These are phyloP conservation scores for Apiospora koreana DNA, from an alignment of 2,329 filamentous ascomycete species.

Conservation along the genomic window DNA sequence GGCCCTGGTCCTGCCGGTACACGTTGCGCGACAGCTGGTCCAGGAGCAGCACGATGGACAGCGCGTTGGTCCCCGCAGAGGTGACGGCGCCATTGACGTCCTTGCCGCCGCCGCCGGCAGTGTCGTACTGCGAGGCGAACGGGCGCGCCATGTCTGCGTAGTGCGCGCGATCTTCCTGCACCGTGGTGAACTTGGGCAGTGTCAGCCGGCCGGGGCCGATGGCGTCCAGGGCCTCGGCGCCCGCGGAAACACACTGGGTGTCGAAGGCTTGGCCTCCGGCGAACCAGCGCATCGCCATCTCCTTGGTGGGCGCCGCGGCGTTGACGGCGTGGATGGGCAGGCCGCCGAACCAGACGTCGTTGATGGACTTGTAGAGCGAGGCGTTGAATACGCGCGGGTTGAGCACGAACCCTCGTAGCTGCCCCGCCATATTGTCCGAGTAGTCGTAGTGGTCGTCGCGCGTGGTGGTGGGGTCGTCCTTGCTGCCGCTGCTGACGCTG, in stretches of 20 bases:
- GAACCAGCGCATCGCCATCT: constrained; percentile 37
- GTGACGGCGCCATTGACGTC: background rate
- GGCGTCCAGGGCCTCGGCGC: constrained; percentile 32
- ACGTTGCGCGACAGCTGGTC: constrained; percentile 66
- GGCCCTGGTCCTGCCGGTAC: constrained; percentile 50
- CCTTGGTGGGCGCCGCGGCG: constrained; percentile 26
- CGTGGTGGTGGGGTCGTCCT: background rate
- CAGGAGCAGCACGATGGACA: constrained; percentile 57
- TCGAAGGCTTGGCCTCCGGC: constrained; percentile 35
- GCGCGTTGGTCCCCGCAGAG: constrained; percentile 30
- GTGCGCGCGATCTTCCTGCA: constrained; percentile 21
- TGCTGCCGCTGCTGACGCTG: background rate
- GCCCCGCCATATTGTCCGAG: constrained; percentile 1
- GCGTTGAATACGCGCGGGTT: constrained; percentile 10
- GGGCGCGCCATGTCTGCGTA: constrained; percentile 29
- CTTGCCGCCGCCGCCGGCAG: background rate
- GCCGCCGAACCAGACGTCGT: constrained; percentile 42
- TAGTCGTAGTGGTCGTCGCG: background rate
- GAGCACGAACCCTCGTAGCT: background rate
- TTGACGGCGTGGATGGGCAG: constrained; percentile 25
- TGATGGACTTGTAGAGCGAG: constrained; percentile 28
- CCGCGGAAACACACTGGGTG: constrained; percentile 26
- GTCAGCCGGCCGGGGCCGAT: constrained; percentile 19
- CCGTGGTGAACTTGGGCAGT: constrained; percentile 2
- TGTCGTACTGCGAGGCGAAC: constrained; percentile 25